Base-by-base conservation (phyloP, 371 early-diverging fungal genomes). In the Smittium mucronatum region DNA sequence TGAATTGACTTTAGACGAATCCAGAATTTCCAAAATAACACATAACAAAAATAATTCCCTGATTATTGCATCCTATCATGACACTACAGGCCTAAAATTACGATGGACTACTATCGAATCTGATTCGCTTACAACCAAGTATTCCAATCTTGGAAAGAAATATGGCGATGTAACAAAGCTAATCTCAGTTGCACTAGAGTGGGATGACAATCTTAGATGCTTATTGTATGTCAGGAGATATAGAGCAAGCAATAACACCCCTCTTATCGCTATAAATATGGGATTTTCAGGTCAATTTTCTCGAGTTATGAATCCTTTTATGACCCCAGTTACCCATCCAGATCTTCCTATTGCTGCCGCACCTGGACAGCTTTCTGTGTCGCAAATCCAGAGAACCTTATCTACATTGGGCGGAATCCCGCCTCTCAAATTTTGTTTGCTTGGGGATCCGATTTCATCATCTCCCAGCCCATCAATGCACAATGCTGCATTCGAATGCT, bases 211-310 rank as follows among this genome's bases (percentile, higher is more conserved):
- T 79, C 83, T 90, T 71, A 82, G 81, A 1, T 83, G 93, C 64
- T 82, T 87, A 68, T 76, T 76, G 5, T 94, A 93, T 76, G 73
- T 82, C 32, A 70, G 36, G 68, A 73, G 73, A 61, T 75, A 66
- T 63, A 74, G 68, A 47, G 74, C 70, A 60, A 64, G 72, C 73
- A 79, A 28, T 0, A 78, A 77, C 35, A 83, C 86, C 71, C 90
- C 91, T 36, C 69, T 95, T 69, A 96, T 98, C 74, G 91, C 94
- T 0, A 82, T 96, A 70, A 93, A 95, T 78, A 98, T 98, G 98
- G 93, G 95, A 1, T 80, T 84, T 25, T 70, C 79, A 5, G 98
- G 97, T 15, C 94, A 92, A 78, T 77, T 92, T 59, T 91, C 94
- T 1, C 89, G 97, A 59, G 88, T 91, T 0, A 76, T 93, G 59